These are phyloP conservation scores for Coemansia sp. DNA, from an alignment of 192 early-diverging fungal genomes.

Conservation along the genomic window DNA sequence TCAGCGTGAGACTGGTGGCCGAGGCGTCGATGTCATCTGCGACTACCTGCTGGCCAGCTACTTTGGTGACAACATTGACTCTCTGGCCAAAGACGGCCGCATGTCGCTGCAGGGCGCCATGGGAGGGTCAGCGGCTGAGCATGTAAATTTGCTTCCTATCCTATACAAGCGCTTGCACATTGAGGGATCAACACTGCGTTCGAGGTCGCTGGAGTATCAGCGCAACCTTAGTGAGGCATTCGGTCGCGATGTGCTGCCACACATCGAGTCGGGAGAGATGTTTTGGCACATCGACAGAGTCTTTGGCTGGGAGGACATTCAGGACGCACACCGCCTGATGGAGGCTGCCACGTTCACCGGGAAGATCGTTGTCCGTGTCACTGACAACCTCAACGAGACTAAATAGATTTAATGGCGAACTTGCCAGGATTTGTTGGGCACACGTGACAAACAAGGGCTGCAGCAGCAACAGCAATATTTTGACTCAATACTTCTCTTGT, in stretches of 20 bases:
- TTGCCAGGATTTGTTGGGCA: not conserved
- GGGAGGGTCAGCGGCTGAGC: slow-evolving; percentile 50
- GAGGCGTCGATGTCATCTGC: slow-evolving; percentile 72
- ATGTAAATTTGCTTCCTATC: slow-evolving; percentile 42
- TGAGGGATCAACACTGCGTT: slow-evolving; percentile 70
- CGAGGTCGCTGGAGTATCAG: slow-evolving; percentile 66
- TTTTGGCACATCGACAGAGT: slow-evolving; percentile 59
- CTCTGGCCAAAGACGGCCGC: slow-evolving; percentile 68
- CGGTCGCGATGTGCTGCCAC: slow-evolving; percentile 56
- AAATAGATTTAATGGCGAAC: not conserved
- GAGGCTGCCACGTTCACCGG: slow-evolving; percentile 66
- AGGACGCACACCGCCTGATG: slow-evolving; percentile 64
- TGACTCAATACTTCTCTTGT: not conserved
- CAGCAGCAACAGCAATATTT: not conserved
- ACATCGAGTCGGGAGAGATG: slow-evolving; percentile 51
- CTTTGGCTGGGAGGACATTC: slow-evolving; percentile 69
- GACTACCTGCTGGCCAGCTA: slow-evolving; percentile 72
- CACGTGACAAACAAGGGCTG: not conserved
- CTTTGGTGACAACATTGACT: slow-evolving; percentile 52
- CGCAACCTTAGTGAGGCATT: slow-evolving; percentile 54
- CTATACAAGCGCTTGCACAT: slow-evolving; percentile 68
- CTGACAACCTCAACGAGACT: slow-evolving; percentile 8
- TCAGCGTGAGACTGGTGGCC: slow-evolving; percentile 54
- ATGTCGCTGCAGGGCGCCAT: slow-evolving; percentile 74
- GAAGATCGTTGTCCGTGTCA: slow-evolving; percentile 58